Percentiles rank a stretch among this genome's conserved stretches.
Evolutionary conservation across 768 basidiomycete genomes (phyloP).

Genomic region (Lactarius evosmus): DNA sequence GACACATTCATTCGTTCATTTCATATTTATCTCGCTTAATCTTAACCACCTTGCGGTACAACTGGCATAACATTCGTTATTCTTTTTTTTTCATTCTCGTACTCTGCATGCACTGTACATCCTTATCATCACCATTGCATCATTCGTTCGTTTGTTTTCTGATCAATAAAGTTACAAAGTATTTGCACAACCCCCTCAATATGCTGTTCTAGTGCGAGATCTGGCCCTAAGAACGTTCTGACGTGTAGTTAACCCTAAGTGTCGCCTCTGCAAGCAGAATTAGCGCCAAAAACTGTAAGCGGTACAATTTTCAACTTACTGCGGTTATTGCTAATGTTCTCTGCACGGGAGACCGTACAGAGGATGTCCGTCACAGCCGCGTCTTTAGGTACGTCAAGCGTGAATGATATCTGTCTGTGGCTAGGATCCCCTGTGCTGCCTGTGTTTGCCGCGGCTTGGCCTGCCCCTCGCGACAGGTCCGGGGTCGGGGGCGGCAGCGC

Average conservation of each 20-base stretch:
- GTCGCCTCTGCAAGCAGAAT: neutral
- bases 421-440: neutral
- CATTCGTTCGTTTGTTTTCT: slow-evolving; percentile 17
- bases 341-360: neutral
- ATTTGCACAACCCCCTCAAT: slow-evolving; percentile 15
- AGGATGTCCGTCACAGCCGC: neutral
- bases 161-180: slow-evolving; percentile 18
- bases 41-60: slow-evolving; percentile 12
- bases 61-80: slow-evolving; percentile 14
- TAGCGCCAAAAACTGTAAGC: neutral
- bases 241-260: neutral
- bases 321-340: neutral
- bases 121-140: slow-evolving; percentile 23
- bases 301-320: neutral
- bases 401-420: neutral
- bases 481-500: neutral
- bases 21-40: slow-evolving; percentile 2
- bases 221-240: neutral
- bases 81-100: slow-evolving; percentile 14
- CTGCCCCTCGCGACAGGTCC: neutral
- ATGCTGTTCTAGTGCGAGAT: neutral
- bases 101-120: slow-evolving; percentile 26
- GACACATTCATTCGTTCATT: slow-evolving; percentile 13
- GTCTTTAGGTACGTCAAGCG: neutral
- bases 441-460: neutral